Base-by-base conservation (phyloP, 768 basidiomycete genomes). In the Roridomyces roridus region DNA sequence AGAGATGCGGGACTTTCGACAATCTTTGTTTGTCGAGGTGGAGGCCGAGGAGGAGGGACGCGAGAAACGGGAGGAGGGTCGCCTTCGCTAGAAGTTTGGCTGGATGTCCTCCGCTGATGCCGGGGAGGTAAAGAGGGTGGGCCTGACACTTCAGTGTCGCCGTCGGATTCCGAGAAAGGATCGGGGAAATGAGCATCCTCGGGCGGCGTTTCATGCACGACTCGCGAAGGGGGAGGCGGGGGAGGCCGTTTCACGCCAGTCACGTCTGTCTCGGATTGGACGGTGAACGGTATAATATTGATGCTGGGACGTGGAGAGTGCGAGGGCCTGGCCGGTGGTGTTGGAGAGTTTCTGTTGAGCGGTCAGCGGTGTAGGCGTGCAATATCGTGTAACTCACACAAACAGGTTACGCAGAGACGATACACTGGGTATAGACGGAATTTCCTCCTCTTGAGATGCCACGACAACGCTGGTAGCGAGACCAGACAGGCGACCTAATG, bases 371-470 rank as follows among this genome's bases (percentile, higher is more conserved):
- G 41, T 40, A 51, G 31, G 54, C 34, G 56, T 34, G 29, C 7
- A 37, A 4, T 20, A 43, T 28, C 37, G 1, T 35, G 20, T n/a
- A 6, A 80, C 84, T 74, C 72, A 86, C 84, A 72, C 71, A 57
- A 84, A 80, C 65, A 71, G 75, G 55, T 64, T 76, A 52, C 79
- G 75, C 54, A 81, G 68, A 2, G 80, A 77, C 12, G 81, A 67
- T 1, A 83, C 78, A 39, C 70, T 64, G 18, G 57, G 60, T 29
- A 68, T 63, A n/a, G 67, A 45, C 24, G 57, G 53, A 14, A 65
- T 49, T 36, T 66, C 65, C 47, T 67, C 25, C 1, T 58, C 57
- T 36, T 46, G 47, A 20, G 53, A 49, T 3, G 39, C 25, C 9
- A 47, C 15, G 14, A 49, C 2, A 11, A 52, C 43, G 8, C 26